Percentiles rank a stretch among this genome's conserved stretches.
These are phyloP conservation scores for Nicotiana noctiflora DNA, from an alignment of 257 asterid genomes.

Conservation along the genomic window DNA sequence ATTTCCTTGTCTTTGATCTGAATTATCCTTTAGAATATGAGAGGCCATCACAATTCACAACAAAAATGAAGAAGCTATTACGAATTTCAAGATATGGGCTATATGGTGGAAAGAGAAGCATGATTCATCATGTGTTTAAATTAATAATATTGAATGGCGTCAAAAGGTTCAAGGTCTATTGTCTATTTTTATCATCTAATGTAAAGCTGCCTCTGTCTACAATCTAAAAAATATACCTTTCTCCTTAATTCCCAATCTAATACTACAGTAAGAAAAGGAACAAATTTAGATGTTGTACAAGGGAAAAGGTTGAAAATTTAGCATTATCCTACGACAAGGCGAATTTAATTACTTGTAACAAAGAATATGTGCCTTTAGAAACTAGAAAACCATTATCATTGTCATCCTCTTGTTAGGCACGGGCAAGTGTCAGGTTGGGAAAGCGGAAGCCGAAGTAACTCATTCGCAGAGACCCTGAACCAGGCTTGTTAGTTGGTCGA, in stretches of 20 bases:
- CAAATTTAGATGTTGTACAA: neutral
- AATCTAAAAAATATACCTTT: too few species aligned
- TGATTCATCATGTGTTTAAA: slow-evolving; percentile 3
- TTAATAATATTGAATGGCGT: neutral
- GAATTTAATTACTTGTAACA: slow-evolving; percentile 32
- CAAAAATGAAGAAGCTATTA: slow-evolving; percentile 36
- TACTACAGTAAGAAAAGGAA: neutral
- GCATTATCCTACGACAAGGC: neutral
- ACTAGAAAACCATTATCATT: slow-evolving; percentile 28
- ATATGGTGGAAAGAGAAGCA: slow-evolving; percentile 25
- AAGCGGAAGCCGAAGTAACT: slow-evolving; percentile 18
- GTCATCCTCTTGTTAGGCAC: slow-evolving; percentile 25
- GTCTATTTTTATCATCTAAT: neutral
- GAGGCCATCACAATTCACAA: slow-evolving; percentile 39
- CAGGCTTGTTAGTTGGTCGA: slow-evolving; percentile 1
- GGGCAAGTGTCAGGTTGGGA: slow-evolving; percentile 27
- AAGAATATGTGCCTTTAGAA: slow-evolving; percentile 26
- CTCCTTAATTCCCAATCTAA: too few species aligned
- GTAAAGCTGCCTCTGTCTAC: too few species aligned
- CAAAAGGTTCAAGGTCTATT: neutral
- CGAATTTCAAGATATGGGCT: slow-evolving; percentile 37
- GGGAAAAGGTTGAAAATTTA: neutral
- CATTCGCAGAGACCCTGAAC: neutral
- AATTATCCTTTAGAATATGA: slow-evolving; percentile 68
- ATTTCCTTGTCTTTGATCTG: slow-evolving; percentile 31